Evolutionary conservation across 164 flowering plant genomes (phyloP), one percentile per base, ranked within the genome.

Genomic region (Euptelea pleiosperma): DNA sequence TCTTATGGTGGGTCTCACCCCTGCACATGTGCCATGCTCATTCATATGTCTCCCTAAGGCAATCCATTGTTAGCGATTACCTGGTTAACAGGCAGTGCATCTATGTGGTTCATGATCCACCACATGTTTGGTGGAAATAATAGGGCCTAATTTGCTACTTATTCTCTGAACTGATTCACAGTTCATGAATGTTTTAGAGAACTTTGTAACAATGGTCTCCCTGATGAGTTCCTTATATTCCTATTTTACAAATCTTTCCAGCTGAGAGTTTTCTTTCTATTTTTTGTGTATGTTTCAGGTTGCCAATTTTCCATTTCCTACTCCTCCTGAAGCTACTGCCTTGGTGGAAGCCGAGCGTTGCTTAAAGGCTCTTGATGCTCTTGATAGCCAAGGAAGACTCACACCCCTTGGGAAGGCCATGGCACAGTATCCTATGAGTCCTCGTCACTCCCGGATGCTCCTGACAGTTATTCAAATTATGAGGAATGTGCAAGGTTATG

Each of bases 371-470:
- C 87, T 94, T 46, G 93, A 79, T 66, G 99, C 99, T 19, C 87
- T 91, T 65, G 89, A 88, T 65, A 22, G 45, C 49, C 40, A 68
- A 35, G 93, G 97, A 51, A 83, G 66, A 57, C 72, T 91, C 65
- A 88, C 99, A 39, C 48, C 81, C 24, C 64, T 91, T 21, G 99
- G 99, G 53, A 87, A 74, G 68, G 85, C 88, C 55, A 91, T 94
- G 99, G 80, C 97, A 41, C 83, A 66, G 40, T 94, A 76, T 62
- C 99, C 99, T 15, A 80, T 93, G 94, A 88, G 95, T 71, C 97
- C 99, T 44, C 96, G 95, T 35, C 99, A 93, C 73, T 88, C 99
- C 22, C 76, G 97, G 52, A 88, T 93, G 96, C 91, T 93, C 60
- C 85, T 93, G 48, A 86, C 96, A 1, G 87, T 87, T 68, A 80